Base-by-base conservation (phyloP, 768 basidiomycete genomes). In the Kwoniella mangroviensis region DNA sequence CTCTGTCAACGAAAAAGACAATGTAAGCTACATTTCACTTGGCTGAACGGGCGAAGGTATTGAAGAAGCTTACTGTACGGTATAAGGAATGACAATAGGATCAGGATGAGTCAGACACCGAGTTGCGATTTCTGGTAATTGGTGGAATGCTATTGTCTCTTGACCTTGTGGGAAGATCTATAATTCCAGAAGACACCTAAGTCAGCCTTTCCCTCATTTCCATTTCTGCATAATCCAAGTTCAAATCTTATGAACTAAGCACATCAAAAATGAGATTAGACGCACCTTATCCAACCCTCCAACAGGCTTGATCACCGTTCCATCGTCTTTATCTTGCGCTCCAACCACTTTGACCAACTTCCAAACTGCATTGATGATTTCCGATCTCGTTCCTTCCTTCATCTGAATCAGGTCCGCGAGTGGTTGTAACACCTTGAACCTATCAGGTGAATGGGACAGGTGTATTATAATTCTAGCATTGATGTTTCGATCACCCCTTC, bases 311-410 rank as follows among this genome's bases (percentile, higher is more conserved):
- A 83, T 55, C 11, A 80, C 74, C 2, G 82, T 79, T 21, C 70
- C 71, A 69, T 83, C 82, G 19, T 83, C 82, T 41, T 85, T 85
- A 12, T 95, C 92, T 21, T 84, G 76, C 2, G 81, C 86, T 28
- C 88, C 88, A 68, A 93, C 91, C 49, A 93, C 87, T 92, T 94
- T 96, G 84, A 97, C 91, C 75, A 95, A 94, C 77, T 91, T 92
- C 95, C 95, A 98, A 12, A 97, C 81, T 0, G 91, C 88, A 66
- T 92, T 90, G 19, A 96, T 87, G 19, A 92, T 88, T 6, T 91
- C 92, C 24, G 90, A 85, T 34, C 92, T 88, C 43, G 91, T 93
- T 34, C 92, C 93, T 79, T 97, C 92, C 74, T 91, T 90, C 80
- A 94, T 87, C 21, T 89, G 90, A 49, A 98, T 85, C 13, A 94